Evolutionary conservation across 1,139 yeast genomes (phyloP).

Genomic region (Blastobotrys raffinosifermentans): DNA sequence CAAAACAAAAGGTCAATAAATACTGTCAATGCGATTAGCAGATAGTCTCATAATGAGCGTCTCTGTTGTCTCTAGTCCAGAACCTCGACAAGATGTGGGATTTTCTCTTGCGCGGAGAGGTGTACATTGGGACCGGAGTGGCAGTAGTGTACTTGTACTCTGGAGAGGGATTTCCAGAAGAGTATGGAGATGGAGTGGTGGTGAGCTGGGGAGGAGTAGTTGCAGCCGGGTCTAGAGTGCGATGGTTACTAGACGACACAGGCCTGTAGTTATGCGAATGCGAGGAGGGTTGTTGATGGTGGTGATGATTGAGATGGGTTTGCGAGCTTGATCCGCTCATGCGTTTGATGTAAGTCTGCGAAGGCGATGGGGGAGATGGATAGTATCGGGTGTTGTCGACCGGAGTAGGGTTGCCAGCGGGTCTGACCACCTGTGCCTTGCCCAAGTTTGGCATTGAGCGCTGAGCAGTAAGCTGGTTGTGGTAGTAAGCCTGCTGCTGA

Average conservation of each 20-base stretch:
- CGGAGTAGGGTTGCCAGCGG: slow-evolving; percentile 1
- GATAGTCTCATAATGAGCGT: background rate
- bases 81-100: slow-evolving; percentile 11
- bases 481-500: slow-evolving; percentile 6
- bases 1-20: background rate
- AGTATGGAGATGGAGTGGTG: slow-evolving; percentile 13
- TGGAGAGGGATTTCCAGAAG: slow-evolving; percentile 14
- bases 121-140: slow-evolving; percentile 1
- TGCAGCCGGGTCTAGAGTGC: slow-evolving; percentile 6
- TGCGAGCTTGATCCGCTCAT: background rate
- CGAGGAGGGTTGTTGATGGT: no score
- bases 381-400: slow-evolving; percentile 1
- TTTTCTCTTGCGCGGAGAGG: slow-evolving; percentile 11
- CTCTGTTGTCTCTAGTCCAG: slow-evolving; percentile 12
- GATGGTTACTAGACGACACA: background rate
- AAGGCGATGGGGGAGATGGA: slow-evolving; percentile 14
- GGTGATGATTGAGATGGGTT: no score
- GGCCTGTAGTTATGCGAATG: background rate
- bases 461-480: slow-evolving; percentile 5
- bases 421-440: slow-evolving; percentile 3
- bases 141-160: slow-evolving; percentile 13
- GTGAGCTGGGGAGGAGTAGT: slow-evolving; percentile 9
- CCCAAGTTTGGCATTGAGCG: background rate
- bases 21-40: background rate
- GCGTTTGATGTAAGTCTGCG: slow-evolving; percentile 9